Evolutionary conservation across 1,284 basidiomycete species (phyloP).

Genomic region (Amylostereum chailletii): DNA sequence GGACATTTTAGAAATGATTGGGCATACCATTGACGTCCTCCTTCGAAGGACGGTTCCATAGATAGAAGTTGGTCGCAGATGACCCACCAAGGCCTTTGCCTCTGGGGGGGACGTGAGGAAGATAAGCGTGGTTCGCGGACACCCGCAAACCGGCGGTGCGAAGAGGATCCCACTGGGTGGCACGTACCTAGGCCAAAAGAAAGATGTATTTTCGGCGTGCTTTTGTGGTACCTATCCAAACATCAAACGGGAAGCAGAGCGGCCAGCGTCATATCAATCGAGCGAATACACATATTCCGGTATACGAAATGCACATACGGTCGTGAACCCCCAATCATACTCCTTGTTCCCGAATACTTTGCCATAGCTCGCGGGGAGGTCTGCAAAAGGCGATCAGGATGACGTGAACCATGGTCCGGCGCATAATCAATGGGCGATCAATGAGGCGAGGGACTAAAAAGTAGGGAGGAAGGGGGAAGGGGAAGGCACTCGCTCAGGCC

Average conservation of each 20-base stretch:
- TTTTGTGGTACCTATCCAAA: conserved; percentile 6
- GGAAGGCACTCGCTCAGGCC: too few relatives aligned
- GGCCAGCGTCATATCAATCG: too few relatives aligned
- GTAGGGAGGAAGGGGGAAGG: too few relatives aligned
- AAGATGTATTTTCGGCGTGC: conserved; percentile 5
- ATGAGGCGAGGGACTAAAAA: too few relatives aligned
- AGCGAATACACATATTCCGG: too few relatives aligned
- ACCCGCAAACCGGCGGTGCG: too few relatives aligned
- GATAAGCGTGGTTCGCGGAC: background rate
- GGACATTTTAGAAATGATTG: too few relatives aligned
- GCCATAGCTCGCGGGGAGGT: conserved; percentile 1
- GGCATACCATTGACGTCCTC: conserved; percentile 14
- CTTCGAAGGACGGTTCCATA: conserved; percentile 15
- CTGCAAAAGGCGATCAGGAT: background rate
- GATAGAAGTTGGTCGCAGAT: conserved; percentile 16
- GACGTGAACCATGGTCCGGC: too few relatives aligned
- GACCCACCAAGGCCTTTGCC: conserved; percentile 21
- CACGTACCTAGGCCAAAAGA: conserved; percentile 10
- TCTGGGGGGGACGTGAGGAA: background rate
- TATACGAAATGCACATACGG: conserved; percentile 10
- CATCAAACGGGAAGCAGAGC: background rate
- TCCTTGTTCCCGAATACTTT: conserved; percentile 12
- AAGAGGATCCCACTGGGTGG: background rate
- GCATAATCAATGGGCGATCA: too few relatives aligned
- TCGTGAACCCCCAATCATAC: conserved; percentile 22